These are phyloP conservation scores for Fusarium irregulare DNA, from an alignment of 2,329 filamentous ascomycete genomes.

Conservation along the genomic window DNA sequence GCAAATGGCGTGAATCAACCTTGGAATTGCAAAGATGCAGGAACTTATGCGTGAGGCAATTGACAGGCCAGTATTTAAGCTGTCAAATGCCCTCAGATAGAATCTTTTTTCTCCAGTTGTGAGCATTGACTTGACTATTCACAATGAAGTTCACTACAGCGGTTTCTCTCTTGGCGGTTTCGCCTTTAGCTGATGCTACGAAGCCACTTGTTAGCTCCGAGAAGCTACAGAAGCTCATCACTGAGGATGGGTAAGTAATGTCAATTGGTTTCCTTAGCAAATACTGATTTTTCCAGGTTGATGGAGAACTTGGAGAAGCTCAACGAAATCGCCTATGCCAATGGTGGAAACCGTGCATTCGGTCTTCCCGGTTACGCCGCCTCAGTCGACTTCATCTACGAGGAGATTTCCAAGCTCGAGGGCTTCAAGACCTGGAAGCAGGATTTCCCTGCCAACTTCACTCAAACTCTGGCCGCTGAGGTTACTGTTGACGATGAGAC, in stretches of 20 bases:
- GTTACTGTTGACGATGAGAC: conserved; percentile 44
- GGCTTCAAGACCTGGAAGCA: conserved; percentile 48
- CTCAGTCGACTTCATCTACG: conserved; percentile 49
- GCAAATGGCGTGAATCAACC: conserved; percentile 29
- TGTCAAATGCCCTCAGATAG: not conserved
- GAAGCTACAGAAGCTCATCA: conserved; percentile 43
- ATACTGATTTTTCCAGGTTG: conserved; percentile 17
- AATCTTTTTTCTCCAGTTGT: not conserved
- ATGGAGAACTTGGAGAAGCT: conserved; percentile 46
- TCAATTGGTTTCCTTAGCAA: fast-evolving
- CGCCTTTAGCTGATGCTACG: conserved; percentile 34
- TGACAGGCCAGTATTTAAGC: not conserved
- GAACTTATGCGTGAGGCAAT: conserved; percentile 6
- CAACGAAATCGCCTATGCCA: conserved; percentile 48
- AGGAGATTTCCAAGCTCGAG: conserved; percentile 44
- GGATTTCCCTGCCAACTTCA: conserved; percentile 47
- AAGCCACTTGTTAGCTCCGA: conserved; percentile 38
- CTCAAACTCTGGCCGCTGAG: conserved; percentile 37
- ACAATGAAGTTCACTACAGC: conserved; percentile 38
- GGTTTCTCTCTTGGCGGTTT: conserved; percentile 43
- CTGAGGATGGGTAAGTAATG: conserved; percentile 34
- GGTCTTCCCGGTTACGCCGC: conserved; percentile 50
- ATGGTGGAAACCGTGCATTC: conserved; percentile 49
- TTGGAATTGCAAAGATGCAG: not conserved
- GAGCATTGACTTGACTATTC: not conserved